phyloP scores from a whole-genome alignment of 441 rosid genomes.

The Eugenia klotzschiana region DNA sequence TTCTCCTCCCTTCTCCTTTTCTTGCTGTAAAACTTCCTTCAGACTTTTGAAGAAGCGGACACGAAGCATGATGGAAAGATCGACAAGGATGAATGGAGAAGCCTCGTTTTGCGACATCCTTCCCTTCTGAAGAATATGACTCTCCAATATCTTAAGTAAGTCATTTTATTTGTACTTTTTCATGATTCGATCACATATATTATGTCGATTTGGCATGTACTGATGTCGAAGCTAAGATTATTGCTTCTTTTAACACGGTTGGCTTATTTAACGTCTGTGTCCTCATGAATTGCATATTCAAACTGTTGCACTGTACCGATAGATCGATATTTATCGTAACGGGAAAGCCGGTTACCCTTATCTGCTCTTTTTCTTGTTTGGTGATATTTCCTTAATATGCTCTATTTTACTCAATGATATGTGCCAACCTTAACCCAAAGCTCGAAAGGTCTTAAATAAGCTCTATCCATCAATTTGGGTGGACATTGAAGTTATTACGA shows the following conservation, averaged over 20 bases:
- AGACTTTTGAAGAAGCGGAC: slow-evolving; percentile 95
- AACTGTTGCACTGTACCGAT: neutral
- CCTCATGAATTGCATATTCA: neutral
- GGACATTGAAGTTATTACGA: neutral
- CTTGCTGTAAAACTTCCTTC: neutral
- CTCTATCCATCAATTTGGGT: neutral
- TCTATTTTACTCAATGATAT: neutral
- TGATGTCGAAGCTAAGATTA: neutral
- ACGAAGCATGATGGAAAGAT: slow-evolving; percentile 89
- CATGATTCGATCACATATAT: neutral
- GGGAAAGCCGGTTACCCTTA: neutral
- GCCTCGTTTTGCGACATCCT: slow-evolving; percentile 73
- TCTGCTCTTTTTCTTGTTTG: neutral
- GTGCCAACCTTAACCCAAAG: neutral
- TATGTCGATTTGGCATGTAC: neutral
- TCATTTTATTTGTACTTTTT: neutral
- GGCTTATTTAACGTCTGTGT: neutral
- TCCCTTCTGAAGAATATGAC: slow-evolving; percentile 87
- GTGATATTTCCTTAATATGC: neutral
- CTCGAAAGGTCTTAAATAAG: neutral
- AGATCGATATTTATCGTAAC: neutral
- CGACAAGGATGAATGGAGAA: slow-evolving; percentile 95
- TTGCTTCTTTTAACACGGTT: neutral
- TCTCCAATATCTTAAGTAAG: slow-evolving; percentile 86
- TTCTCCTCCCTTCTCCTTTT: neutral